phyloP scores from a whole-genome alignment of 306 rosid species.

The Vigna radiata region DNA sequence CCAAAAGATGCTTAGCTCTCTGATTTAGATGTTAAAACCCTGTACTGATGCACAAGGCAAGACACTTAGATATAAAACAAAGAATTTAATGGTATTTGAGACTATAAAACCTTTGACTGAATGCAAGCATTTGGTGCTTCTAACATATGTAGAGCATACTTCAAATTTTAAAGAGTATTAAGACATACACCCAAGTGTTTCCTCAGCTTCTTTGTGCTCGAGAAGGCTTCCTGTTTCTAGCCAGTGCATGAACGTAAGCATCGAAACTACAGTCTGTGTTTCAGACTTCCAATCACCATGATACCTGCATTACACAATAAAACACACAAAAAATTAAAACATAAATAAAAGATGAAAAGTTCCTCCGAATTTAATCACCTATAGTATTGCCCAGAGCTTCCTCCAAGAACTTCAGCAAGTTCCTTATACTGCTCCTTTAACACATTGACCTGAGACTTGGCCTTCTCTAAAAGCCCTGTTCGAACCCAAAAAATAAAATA shows the following conservation, averaged over 20 bases:
- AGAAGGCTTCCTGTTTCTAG: constrained; percentile 87
- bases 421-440: constrained; percentile 72
- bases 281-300: constrained; percentile 95
- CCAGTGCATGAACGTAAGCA: constrained; percentile 91
- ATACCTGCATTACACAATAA: constrained; percentile 55
- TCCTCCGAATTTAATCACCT: constrained; percentile 51
- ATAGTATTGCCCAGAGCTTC: constrained; percentile 68
- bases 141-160: background rate
- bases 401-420: constrained; percentile 74
- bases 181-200: constrained; percentile 82
- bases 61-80: background rate
- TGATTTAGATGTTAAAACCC: background rate
- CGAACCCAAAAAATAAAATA: constrained; percentile 5
- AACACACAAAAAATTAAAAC: constrained; percentile 3
- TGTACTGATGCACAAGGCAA: background rate
- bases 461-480: constrained; percentile 82
- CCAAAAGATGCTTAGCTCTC: constrained; percentile 1
- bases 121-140: background rate
- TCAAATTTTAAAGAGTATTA: background rate
- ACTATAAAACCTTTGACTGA: background rate
- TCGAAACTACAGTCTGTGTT: constrained; percentile 85
- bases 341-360: background rate
- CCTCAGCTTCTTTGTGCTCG: constrained; percentile 76
- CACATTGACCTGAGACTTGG: constrained; percentile 67
- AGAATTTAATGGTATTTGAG: background rate